phyloP scores from a whole-genome alignment of 257 asterid genomes.

The Solanum clarkiae region DNA sequence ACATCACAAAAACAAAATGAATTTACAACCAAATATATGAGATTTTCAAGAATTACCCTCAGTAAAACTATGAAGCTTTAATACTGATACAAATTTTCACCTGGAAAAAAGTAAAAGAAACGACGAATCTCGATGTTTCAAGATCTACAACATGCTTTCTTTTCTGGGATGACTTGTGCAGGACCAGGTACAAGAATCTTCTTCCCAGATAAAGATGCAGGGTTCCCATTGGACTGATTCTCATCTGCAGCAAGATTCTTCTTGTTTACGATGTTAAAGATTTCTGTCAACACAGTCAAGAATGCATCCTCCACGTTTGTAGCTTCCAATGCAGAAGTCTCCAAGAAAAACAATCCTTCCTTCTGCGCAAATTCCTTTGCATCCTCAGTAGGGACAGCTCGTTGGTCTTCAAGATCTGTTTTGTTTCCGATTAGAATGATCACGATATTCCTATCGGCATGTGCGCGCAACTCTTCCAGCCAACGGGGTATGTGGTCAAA shows the following conservation, averaged over 20 bases:
- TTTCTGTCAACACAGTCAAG: conserved; percentile 49
- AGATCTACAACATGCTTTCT: conserved; percentile 54
- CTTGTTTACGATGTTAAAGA: conserved; percentile 54
- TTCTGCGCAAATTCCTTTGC: conserved; percentile 65
- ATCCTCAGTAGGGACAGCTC: conserved; percentile 62
- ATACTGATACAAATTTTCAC: neutral
- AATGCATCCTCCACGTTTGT: conserved; percentile 73
- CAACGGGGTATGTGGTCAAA: conserved; percentile 83
- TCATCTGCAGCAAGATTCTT: conserved; percentile 50
- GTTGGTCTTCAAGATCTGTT: conserved; percentile 57
- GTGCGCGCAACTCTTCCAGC: conserved; percentile 43
- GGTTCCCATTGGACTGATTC: conserved; percentile 40
- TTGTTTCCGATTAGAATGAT: conserved; percentile 68
- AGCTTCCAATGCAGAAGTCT: conserved; percentile 62
- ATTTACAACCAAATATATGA: conserved; percentile 1
- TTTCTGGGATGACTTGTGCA: conserved; percentile 54
- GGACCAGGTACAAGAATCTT: conserved; percentile 59
- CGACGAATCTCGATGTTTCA: neutral
- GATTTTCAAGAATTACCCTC: neutral
- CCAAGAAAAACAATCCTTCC: conserved; percentile 68
- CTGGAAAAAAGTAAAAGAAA: neutral
- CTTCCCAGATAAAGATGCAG: conserved; percentile 48
- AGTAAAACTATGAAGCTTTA: neutral
- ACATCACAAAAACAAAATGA: neutral
- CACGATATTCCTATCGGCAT: conserved; percentile 56